A percentile compares a stretch with the other conserved stretches of the same genome.
Conservation (phyloP, 352 stramenopile species). For the Peronospora destructor region DNA sequence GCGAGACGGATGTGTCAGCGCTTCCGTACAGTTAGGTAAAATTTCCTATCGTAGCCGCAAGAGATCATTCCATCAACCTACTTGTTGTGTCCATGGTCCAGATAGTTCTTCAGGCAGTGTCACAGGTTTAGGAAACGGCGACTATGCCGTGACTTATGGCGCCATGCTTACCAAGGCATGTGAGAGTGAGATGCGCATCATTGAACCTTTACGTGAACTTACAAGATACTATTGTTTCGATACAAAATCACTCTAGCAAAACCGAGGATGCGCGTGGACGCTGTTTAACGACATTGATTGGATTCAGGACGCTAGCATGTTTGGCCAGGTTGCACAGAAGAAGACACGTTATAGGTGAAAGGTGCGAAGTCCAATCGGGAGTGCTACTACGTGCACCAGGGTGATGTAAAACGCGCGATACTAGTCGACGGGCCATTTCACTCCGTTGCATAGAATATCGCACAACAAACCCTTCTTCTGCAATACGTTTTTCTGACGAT, state of each 20-base stretch:
- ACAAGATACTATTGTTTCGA: constrained; percentile 35
- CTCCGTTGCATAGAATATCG: constrained; percentile 44
- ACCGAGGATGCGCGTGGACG: too few relatives aligned
- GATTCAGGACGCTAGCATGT: constrained; percentile 29
- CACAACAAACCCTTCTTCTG: constrained; percentile 15
- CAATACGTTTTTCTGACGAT: constrained; percentile 12
- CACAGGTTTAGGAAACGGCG: constrained; percentile 31
- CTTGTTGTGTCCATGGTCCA: constrained; percentile 21
- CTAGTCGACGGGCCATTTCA: constrained; percentile 31
- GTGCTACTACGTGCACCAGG: constrained; percentile 1
- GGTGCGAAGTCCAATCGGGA: constrained; percentile 15
- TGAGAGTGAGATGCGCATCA: constrained; percentile 38
- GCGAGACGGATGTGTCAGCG: too few relatives aligned
- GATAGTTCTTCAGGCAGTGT: constrained; percentile 23
- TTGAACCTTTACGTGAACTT: constrained; percentile 22
- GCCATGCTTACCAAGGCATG: constrained; percentile 30
- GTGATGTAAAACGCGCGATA: constrained; percentile 14
- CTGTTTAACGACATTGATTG: constrained; percentile 35
- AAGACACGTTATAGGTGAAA: constrained; percentile 32
- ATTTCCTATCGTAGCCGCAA: constrained; percentile 29
- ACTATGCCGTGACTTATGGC: constrained; percentile 40
- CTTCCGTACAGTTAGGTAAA: too few relatives aligned
- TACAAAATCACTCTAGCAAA: constrained; percentile 12
- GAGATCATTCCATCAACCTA: constrained; percentile 41
- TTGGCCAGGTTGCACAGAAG: constrained; percentile 40